phyloP scores from a whole-genome alignment of 495 filamentous ascomycete species.

The Glonium stellatum region DNA sequence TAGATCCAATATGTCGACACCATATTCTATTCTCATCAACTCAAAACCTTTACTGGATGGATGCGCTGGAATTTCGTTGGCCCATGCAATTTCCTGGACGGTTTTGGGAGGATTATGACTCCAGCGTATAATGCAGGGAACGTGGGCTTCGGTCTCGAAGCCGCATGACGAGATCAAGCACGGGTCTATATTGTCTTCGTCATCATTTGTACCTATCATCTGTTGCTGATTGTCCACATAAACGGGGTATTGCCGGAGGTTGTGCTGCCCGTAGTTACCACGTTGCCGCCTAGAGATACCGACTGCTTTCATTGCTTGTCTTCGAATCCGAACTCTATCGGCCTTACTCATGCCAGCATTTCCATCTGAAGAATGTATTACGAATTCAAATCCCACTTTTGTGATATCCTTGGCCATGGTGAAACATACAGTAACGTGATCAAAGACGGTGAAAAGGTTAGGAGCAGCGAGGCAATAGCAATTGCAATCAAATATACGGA shows the following conservation, averaged over 20 bases:
- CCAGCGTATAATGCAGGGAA: too few species aligned
- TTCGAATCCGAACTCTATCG: constrained; percentile 26
- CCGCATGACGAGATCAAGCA: neutral
- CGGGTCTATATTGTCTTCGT: neutral
- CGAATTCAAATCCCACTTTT: neutral
- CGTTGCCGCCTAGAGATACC: constrained; percentile 27
- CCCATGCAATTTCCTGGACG: neutral
- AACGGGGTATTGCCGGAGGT: constrained; percentile 32
- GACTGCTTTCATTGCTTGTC: constrained; percentile 38
- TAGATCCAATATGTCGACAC: constrained; percentile 30
- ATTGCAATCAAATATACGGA: neutral
- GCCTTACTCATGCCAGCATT: neutral
- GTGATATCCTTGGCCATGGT: neutral
- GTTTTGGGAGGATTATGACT: neutral
- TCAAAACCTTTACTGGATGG: constrained; percentile 30
- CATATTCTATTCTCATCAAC: constrained; percentile 24
- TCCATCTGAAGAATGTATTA: neutral
- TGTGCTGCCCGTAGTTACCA: constrained; percentile 32
- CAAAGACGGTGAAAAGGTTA: neutral
- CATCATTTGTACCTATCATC: neutral
- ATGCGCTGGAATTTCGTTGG: constrained; percentile 12
- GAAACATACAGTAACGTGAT: neutral
- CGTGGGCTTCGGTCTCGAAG: neutral
- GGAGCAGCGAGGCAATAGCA: neutral
- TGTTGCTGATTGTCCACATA: constrained; percentile 2